These are phyloP conservation scores for Cystofilobasidium capitatum DNA, from an alignment of 768 basidiomycete genomes.

Conservation along the genomic window DNA sequence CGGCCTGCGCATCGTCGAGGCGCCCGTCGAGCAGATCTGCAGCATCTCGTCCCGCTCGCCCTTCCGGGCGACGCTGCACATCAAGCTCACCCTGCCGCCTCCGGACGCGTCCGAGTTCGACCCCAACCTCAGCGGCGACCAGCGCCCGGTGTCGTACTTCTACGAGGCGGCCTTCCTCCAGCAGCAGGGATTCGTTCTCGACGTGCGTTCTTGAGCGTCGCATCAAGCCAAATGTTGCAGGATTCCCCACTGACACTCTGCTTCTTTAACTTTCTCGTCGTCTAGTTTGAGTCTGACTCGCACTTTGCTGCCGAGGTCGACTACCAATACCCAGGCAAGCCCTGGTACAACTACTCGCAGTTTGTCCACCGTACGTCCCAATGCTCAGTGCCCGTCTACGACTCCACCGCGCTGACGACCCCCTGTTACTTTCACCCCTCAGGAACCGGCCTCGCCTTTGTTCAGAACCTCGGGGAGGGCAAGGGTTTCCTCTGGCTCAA, in stretches of 20 bases:
- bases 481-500: constrained; percentile 81
- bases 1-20: constrained; percentile 35
- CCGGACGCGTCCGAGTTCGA: constrained; percentile 44
- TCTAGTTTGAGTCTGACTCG: constrained; percentile 20
- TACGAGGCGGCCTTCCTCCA: constrained; percentile 17
- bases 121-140: constrained; percentile 58
- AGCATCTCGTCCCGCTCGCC: constrained; percentile 76
- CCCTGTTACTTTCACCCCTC: background rate
- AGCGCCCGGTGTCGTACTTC: constrained; percentile 50
- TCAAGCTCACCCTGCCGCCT: constrained; percentile 65
- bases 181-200: constrained; percentile 15
- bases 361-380: constrained; percentile 36
- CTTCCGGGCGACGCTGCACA: constrained; percentile 81
- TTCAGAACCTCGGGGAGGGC: constrained; percentile 69
- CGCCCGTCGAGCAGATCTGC: constrained; percentile 81
- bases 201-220: constrained; percentile 12
- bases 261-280: background rate
- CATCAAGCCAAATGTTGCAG: too few relatives aligned
- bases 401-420: background rate
- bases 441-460: constrained; percentile 69
- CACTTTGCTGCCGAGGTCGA: constrained; percentile 16
- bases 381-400: background rate
- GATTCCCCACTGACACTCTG: background rate
- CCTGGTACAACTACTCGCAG: constrained; percentile 68
- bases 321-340: constrained; percentile 53